These are phyloP conservation scores for Gilbertella persicaria DNA, from an alignment of 371 early-diverging fungal genomes.

Conservation along the genomic window DNA sequence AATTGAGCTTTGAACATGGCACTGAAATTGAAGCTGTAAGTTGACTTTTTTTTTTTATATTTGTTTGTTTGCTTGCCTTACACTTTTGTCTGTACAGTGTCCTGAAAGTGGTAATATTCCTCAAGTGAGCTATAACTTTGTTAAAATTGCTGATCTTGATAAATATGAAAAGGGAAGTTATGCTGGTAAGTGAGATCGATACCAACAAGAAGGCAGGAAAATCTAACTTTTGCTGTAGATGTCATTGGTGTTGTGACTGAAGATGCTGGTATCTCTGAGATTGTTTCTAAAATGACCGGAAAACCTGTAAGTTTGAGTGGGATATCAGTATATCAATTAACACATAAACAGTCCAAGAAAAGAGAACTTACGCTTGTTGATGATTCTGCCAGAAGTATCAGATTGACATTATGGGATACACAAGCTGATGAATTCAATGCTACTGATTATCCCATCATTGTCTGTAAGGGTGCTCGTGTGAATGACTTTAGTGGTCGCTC, in stretches of 20 bases:
- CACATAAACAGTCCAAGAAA: conserved; percentile 62
- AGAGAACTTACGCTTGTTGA: conserved; percentile 89
- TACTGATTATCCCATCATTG: conserved; percentile 66
- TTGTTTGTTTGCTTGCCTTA: neutral
- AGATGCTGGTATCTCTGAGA: conserved; percentile 58
- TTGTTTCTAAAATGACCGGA: conserved; percentile 71
- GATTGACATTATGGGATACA: conserved; percentile 90
- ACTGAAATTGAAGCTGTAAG: conserved; percentile 67
- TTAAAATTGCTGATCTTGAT: conserved; percentile 63
- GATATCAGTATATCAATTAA: neutral
- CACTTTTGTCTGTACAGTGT: conserved; percentile 46
- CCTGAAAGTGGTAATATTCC: conserved; percentile 64
- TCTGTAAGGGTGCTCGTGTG: conserved; percentile 83
- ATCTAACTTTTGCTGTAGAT: conserved; percentile 45
- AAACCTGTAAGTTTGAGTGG: conserved; percentile 54
- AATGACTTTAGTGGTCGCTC: conserved; percentile 86
- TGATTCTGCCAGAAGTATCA: conserved; percentile 66
- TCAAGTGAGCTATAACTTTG: conserved; percentile 67
- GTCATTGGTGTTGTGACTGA: conserved; percentile 82
- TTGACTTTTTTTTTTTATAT: neutral
- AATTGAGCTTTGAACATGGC: conserved; percentile 77
- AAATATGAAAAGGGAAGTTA: conserved; percentile 66
- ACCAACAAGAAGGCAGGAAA: neutral
- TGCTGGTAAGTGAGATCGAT: conserved; percentile 53
- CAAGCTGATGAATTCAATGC: conserved; percentile 72